Base-by-base conservation (phyloP, 345 rosid species). In the Microthlaspi erraticum region DNA sequence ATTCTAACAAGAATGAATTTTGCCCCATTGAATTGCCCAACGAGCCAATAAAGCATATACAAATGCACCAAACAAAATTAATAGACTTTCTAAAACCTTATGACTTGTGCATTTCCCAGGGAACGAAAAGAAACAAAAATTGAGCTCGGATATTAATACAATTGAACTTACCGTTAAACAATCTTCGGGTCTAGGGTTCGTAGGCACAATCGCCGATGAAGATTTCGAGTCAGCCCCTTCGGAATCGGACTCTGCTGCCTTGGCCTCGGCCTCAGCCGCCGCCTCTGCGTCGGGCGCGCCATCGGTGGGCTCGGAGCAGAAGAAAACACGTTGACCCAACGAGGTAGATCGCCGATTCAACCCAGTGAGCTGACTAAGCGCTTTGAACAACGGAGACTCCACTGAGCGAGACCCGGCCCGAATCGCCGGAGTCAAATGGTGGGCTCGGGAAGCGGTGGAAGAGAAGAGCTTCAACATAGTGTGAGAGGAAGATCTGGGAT, bases 141-240 rank as follows among this genome's bases (percentile, higher is more conserved):
- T 39, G 42, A 68, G 65, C 48, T 20, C n/a, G n/a, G n/a, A n/a
- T n/a, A n/a, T 14, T 46, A 54, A 43, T 13, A 61, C 3, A 45
- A 63, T 29, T 34, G 11, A 26, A 66, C 88, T 19, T 58, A 95
- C 99, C 90, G 91, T 84, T 54, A 87, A 82, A 76, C 87, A 95
- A 81, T 95, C 99, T 71, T 95, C 98, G 0, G 88, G 98, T 29
- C 90, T 82, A 34, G 96, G 96, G 39, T 77, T 71, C 23, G 94
- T 85, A 1, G 97, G 72, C 36, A 95, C 92, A 36, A 95, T 90
- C 31, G 98, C 98, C 1, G 97, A 90, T 3, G 92, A 85, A 20
- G 81, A 77, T 71, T 87, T 88, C n/a, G 82, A 9, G 17, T 83
- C 95, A 10, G 76, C 50, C 2, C 56, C 80, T 8, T 81, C 90